Conservation (phyloP, 176 grass and related monocot species). For the Oryza nivara region DNA sequence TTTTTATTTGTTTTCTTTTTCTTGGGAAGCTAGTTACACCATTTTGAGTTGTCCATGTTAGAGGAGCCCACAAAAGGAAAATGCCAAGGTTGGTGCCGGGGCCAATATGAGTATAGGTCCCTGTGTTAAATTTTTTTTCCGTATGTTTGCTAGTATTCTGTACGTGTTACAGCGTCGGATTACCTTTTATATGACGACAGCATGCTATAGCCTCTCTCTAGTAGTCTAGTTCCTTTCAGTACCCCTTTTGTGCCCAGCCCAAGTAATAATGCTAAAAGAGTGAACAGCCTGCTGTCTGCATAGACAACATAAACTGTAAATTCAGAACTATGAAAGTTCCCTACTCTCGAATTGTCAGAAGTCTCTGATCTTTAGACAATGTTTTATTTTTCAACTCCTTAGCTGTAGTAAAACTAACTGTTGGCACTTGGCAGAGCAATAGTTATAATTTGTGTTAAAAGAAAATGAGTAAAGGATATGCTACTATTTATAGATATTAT, state of each 20-base stretch:
- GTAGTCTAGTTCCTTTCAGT: conserved; percentile 15
- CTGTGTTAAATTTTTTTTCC: conserved; percentile 38
- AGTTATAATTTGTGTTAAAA: neutral
- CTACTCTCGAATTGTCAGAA: conserved; percentile 21
- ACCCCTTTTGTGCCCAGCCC: conserved; percentile 6
- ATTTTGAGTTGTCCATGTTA: conserved; percentile 59
- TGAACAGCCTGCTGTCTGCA: conserved; percentile 13
- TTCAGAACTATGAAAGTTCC: conserved; percentile 6
- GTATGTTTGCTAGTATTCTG: conserved; percentile 28
- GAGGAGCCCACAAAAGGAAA: conserved; percentile 58
- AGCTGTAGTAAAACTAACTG: neutral
- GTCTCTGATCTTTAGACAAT: neutral
- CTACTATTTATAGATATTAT: neutral
- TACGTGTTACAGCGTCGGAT: conserved; percentile 6
- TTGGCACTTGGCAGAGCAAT: neutral
- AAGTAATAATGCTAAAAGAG: conserved; percentile 4
- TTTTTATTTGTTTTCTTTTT: conserved; percentile 39
- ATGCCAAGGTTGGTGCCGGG: conserved; percentile 36
- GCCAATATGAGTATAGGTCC: conserved; percentile 32
- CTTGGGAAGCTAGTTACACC: conserved; percentile 47
- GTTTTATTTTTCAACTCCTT: neutral
- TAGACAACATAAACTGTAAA: conserved; percentile 35
- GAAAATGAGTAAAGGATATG: neutral
- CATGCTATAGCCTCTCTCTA: conserved; percentile 12
- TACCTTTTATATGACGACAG: neutral